Evolutionary conservation across 164 flowering plant species (phyloP), one percentile per base, ranked within the genome.

Genomic region (Macadamia integrifolia): DNA sequence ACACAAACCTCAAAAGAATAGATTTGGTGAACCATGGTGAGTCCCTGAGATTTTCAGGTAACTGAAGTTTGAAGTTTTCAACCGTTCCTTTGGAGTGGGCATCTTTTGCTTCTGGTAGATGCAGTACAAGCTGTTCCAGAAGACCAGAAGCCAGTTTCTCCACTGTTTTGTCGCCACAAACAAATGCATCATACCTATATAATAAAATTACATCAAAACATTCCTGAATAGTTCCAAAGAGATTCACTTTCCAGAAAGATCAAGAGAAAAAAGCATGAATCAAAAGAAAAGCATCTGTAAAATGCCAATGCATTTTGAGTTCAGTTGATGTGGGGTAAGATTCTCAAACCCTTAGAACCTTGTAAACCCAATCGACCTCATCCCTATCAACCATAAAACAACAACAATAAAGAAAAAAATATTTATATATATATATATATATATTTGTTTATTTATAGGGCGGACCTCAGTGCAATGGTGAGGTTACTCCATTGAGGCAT

Each of bases 11-110:
- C 64, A 71, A 75, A 28, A 91, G 69, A 62, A 88, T 88, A 44
- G 87, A 78, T 78, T 86, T 91, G 65, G 89, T 83, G 77, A 93
- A 90, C 95, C 98, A 93, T 69, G 80, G 23, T 60, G 80, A 75
- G 52, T 75, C 79, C 42, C 57, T 67, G 55, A 75, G 68, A 66
- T 65, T 75, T 55, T 65, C 82, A 6, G 92, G 86, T 64, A 79
- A 59, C 32, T 80, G 74, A 28, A 93, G 83, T 71, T 79, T 87
- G 67, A 82, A 78, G 71, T 40, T 80, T 62, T 76, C 84, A 74
- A 67, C 61, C 17, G 72, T 79, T 61, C 82, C 86, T 66, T 80
- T 72, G 46, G 72, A 46, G 49, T 61, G 66, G 61, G 80, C 72
- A 43, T 72, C 74, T 67, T 75, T 82, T 28, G 79, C 69, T 66